Evolutionary conservation across 768 basidiomycete genomes (phyloP).

Genomic region (Pleurotus platypus): DNA sequence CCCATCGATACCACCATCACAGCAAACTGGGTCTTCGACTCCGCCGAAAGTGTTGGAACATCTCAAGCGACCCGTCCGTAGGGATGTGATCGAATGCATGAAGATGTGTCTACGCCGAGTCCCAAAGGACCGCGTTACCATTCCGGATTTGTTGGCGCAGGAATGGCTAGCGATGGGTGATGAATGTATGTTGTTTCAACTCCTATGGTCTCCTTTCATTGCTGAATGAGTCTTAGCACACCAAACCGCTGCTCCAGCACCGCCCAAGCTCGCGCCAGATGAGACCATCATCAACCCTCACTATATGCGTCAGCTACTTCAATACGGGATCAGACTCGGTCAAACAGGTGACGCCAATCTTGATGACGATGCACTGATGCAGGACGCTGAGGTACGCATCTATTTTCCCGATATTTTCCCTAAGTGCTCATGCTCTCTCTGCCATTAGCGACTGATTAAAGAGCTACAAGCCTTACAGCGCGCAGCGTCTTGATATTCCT

Average conservation of each 20-base stretch:
- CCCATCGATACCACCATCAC: constrained; percentile 43
- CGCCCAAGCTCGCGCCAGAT: constrained; percentile 31
- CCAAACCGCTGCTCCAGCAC: constrained; percentile 16
- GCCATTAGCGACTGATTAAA: constrained; percentile 54
- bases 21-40: constrained; percentile 24
- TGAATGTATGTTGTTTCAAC: not conserved
- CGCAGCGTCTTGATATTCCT: not conserved
- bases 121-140: constrained; percentile 82
- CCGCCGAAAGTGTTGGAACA: constrained; percentile 63
- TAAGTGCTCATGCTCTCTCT: constrained; percentile 2
- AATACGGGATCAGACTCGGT: constrained; percentile 68
- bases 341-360: constrained; percentile 34
- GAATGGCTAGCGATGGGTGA: constrained; percentile 63
- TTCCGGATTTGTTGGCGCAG: constrained; percentile 81
- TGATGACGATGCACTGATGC: constrained; percentile 42
- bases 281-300: constrained; percentile 77
- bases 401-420: not conserved
- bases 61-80: constrained; percentile 65
- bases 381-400: constrained; percentile 53
- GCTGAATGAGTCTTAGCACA: too few species aligned
- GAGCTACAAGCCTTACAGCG: constrained; percentile 52
- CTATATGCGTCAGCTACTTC: constrained; percentile 73
- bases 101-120: constrained; percentile 74
- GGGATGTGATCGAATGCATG: constrained; percentile 78
- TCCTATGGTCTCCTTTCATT: too few species aligned